A percentile compares a stretch with the other conserved stretches of the same genome.
These are phyloP conservation scores for Sherardia arvensis DNA, from an alignment of 257 asterid species.

Conservation along the genomic window DNA sequence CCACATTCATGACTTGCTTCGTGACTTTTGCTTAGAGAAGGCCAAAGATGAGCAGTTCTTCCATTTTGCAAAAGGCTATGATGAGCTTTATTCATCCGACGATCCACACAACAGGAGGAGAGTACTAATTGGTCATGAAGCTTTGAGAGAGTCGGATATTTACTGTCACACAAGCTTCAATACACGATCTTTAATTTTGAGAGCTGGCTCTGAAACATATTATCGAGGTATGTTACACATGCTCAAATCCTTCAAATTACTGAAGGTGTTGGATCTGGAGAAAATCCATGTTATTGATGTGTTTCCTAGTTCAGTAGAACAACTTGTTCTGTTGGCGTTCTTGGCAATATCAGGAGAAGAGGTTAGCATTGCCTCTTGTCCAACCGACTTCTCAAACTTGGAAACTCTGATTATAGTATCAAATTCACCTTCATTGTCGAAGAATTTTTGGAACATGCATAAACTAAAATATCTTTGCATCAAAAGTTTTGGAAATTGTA, in stretches of 20 bases:
- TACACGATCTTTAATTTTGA: background rate
- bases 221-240: background rate
- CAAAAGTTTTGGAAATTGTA: too few species aligned
- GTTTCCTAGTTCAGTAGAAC: background rate
- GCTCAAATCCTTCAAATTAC: too few species aligned
- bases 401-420: too few species aligned
- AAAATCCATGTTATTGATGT: background rate
- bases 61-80: background rate
- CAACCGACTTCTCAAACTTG: background rate
- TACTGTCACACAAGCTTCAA: background rate
- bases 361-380: background rate
- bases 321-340: slow-evolving; percentile 4
- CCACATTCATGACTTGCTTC: too few species aligned
- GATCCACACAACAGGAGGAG: background rate
- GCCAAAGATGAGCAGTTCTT: background rate
- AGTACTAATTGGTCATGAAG: background rate
- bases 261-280: too few species aligned
- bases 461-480: background rate
- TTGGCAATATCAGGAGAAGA: background rate
- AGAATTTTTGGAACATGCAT: background rate
- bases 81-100: background rate
- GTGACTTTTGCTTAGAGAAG: background rate
- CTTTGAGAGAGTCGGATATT: background rate
- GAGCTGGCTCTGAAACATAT: background rate
- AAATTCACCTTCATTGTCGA: background rate